Conservation (phyloP, 352 stramenopile species). For the Pythium folliculosum region DNA sequence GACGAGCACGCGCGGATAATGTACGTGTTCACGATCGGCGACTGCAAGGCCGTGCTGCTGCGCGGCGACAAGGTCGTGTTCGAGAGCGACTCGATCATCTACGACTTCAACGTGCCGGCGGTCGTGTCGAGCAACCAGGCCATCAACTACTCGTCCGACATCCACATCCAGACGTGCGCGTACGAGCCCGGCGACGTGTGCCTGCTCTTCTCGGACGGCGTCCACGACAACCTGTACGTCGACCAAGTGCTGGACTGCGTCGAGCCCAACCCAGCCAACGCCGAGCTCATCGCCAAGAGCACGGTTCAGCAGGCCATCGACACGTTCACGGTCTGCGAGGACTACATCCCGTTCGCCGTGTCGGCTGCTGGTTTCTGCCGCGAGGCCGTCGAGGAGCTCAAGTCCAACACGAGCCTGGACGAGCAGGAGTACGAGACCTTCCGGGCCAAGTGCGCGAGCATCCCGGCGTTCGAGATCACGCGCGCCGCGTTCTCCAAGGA, state of each 20-base stretch:
- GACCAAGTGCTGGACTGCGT: conserved; percentile 79
- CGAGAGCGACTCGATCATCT: conserved; percentile 89
- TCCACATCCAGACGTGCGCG: conserved; percentile 70
- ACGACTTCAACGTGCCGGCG: conserved; percentile 89
- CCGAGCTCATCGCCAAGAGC: conserved; percentile 75
- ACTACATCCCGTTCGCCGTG: conserved; percentile 87
- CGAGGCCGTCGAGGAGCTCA: conserved; percentile 78
- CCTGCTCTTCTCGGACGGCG: conserved; percentile 84
- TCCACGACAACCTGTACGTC: conserved; percentile 88
- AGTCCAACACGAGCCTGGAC: conserved; percentile 61
- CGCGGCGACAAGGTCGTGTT: conserved; percentile 69
- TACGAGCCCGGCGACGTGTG: conserved; percentile 82
- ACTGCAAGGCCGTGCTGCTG: conserved; percentile 88
- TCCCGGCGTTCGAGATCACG: conserved; percentile 65
- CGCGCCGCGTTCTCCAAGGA: conserved; percentile 77
- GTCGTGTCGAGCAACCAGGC: conserved; percentile 86
- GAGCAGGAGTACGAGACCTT: conserved; percentile 73
- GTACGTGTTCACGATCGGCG: conserved; percentile 85
- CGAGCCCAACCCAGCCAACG: conserved; percentile 42
- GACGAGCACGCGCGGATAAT: conserved; percentile 69
- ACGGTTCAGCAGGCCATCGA: conserved; percentile 68
- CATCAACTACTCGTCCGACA: conserved; percentile 76
- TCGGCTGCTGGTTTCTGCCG: conserved; percentile 80
- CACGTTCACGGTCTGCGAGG: conserved; percentile 61
- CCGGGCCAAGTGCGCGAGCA: conserved; percentile 63